Conservation (phyloP, 371 early-diverging fungal genomes). For the Mucor indicus region DNA sequence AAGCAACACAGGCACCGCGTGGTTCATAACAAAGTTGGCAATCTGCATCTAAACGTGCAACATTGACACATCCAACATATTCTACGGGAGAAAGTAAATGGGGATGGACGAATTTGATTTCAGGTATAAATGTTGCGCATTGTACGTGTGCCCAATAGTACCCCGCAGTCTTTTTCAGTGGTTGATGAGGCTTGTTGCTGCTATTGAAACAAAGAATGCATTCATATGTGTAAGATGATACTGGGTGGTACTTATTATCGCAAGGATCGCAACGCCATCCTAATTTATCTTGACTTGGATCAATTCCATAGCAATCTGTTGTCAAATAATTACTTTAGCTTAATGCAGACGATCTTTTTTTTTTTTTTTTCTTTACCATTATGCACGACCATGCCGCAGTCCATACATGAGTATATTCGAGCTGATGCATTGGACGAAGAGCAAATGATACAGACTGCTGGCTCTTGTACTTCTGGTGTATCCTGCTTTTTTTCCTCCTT, state of each 20-base stretch:
- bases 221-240: slow-evolving; percentile 57
- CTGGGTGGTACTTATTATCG: slow-evolving; percentile 54
- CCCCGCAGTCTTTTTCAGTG: slow-evolving; percentile 85
- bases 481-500: slow-evolving; percentile 9
- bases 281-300: slow-evolving; percentile 8
- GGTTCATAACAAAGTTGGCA: slow-evolving; percentile 48
- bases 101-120: slow-evolving; percentile 64
- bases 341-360: background rate
- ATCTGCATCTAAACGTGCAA: slow-evolving; percentile 56
- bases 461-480: too few species aligned
- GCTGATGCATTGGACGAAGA: slow-evolving; percentile 17
- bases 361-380: slow-evolving; percentile 47
- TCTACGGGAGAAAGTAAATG: slow-evolving; percentile 76
- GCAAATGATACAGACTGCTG: slow-evolving; percentile 64
- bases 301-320: slow-evolving; percentile 51
- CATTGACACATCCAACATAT: slow-evolving; percentile 63
- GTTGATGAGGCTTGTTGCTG: slow-evolving; percentile 35
- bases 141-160: slow-evolving; percentile 93
- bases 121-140: slow-evolving; percentile 87
- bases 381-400: slow-evolving; percentile 64
- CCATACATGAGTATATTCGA: slow-evolving; percentile 49
- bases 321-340: slow-evolving; percentile 1
- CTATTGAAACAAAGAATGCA: slow-evolving; percentile 60
- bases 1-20: slow-evolving; percentile 43
- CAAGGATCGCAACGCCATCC: slow-evolving; percentile 69